phyloP scores from a whole-genome alignment of 2,329 filamentous ascomycete species.

The Diaporthe aspalathi region DNA sequence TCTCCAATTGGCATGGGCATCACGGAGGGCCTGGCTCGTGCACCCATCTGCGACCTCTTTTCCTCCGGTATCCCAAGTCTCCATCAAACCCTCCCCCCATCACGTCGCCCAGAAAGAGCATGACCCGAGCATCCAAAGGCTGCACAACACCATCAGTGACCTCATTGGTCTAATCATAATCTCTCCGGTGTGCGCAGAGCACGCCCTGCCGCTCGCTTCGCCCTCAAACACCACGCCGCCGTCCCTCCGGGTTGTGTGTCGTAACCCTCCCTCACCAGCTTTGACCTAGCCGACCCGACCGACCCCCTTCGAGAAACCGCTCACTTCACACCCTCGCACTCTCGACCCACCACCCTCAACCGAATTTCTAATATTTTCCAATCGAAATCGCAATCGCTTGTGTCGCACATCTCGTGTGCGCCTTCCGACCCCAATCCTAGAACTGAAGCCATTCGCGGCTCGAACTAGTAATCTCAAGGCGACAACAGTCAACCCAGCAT shows the following conservation, averaged over 20 bases:
- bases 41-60: constrained; percentile 33
- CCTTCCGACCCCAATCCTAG: neutral
- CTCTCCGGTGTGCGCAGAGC: constrained; percentile 30
- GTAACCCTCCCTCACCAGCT: constrained; percentile 18
- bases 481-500: constrained; percentile 46
- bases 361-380: constrained; percentile 19
- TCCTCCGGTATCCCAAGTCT: constrained; percentile 11
- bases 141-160: constrained; percentile 33
- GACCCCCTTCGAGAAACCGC: constrained; percentile 4
- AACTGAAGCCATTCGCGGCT: constrained; percentile 12
- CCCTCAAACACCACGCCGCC: constrained; percentile 11
- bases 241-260: constrained; percentile 15
- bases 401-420: neutral
- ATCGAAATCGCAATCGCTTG: constrained; percentile 18
- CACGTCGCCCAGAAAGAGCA: constrained; percentile 17
- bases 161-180: constrained; percentile 30
- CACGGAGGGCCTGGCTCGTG: constrained; percentile 29
- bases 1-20: constrained; percentile 34
- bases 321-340: constrained; percentile 13
- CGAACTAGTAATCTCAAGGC: constrained; percentile 19
- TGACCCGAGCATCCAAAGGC: constrained; percentile 29
- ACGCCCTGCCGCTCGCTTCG: constrained; percentile 35
- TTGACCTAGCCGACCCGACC: constrained; percentile 13
- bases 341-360: constrained; percentile 22
- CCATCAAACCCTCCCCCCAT: constrained; percentile 26